A percentile compares a stretch with the other conserved stretches of the same genome.
These are phyloP conservation scores for Alternaria gaisen DNA, from an alignment of 2,329 filamentous ascomycete genomes.

Conservation along the genomic window DNA sequence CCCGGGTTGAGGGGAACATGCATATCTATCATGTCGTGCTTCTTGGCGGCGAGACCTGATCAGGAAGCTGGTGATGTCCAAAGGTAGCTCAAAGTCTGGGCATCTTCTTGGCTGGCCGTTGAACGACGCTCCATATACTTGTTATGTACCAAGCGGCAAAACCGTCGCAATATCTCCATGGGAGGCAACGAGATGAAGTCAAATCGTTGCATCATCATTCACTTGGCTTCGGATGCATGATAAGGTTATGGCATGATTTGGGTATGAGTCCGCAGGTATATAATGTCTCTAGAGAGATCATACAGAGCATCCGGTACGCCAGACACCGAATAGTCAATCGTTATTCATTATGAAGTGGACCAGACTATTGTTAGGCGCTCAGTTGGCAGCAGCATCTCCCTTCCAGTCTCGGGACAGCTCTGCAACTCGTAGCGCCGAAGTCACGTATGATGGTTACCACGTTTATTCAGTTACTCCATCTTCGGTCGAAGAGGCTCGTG, in stretches of 20 bases:
- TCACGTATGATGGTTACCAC: slow-evolving; percentile 31
- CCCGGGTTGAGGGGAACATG: slow-evolving; percentile 21
- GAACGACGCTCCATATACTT: slow-evolving; percentile 12
- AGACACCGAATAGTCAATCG: background rate
- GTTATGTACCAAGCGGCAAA: slow-evolving; percentile 1
- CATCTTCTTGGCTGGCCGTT: slow-evolving; percentile 14
- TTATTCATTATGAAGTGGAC: slow-evolving; percentile 21
- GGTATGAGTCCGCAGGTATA: background rate
- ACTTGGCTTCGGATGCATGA: slow-evolving; percentile 3
- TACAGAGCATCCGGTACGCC: background rate
- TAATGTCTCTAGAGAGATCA: background rate
- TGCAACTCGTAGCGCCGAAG: slow-evolving; percentile 6
- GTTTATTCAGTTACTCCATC: slow-evolving; percentile 30
- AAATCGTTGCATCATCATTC: slow-evolving; percentile 9
- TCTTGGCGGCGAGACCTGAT: slow-evolving; percentile 25
- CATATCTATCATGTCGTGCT: slow-evolving; percentile 24
- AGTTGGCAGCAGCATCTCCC: slow-evolving; percentile 24
- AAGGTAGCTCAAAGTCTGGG: slow-evolving; percentile 13
- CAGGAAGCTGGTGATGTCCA: slow-evolving; percentile 28
- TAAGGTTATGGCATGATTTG: background rate
- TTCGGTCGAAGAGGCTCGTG: slow-evolving; percentile 26
- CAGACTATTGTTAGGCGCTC: slow-evolving; percentile 15
- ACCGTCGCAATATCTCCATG: background rate
- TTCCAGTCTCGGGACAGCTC: slow-evolving; percentile 5
- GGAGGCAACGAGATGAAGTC: background rate